A percentile compares a stretch with the other conserved stretches of the same genome.
These are phyloP conservation scores for Gossypium mustelinum DNA, from an alignment of 345 rosid species.

Conservation along the genomic window DNA sequence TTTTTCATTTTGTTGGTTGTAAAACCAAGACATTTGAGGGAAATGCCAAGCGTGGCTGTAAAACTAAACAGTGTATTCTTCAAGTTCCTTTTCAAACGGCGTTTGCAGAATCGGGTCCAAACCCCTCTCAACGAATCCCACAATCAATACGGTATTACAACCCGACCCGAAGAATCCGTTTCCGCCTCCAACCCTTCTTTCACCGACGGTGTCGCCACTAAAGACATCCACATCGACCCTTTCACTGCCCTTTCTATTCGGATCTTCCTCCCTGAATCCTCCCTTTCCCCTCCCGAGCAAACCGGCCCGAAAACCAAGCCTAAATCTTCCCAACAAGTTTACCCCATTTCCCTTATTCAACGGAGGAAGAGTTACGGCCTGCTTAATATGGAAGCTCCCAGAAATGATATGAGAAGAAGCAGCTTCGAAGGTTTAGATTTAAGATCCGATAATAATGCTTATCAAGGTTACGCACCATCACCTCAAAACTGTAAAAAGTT, in stretches of 20 bases:
- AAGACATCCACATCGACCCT: constrained; percentile 93
- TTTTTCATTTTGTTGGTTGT: neutral
- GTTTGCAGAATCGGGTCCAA: constrained; percentile 74
- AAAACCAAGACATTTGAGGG: neutral
- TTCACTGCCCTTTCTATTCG: constrained; percentile 74
- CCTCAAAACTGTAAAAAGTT: constrained; percentile 41
- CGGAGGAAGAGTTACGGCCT: constrained; percentile 59
- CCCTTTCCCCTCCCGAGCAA: constrained; percentile 57
- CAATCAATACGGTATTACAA: constrained; percentile 56
- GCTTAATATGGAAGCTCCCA: constrained; percentile 16
- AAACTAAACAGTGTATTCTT: constrained; percentile 89
- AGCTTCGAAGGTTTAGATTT: constrained; percentile 29
- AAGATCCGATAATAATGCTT: constrained; percentile 43
- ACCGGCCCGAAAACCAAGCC: constrained; percentile 24
- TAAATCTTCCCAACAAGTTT: constrained; percentile 20
- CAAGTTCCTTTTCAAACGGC: constrained; percentile 80
- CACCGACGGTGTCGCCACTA: constrained; percentile 56
- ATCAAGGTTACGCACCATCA: constrained; percentile 68
- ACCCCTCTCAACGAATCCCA: constrained; percentile 39
- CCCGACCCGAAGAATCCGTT: constrained; percentile 81
- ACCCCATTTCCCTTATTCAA: neutral
- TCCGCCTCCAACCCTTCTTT: constrained; percentile 69
- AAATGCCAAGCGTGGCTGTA: constrained; percentile 87
- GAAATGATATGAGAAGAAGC: neutral
- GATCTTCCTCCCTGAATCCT: constrained; percentile 90